A percentile compares a stretch with the other conserved stretches of the same genome.
Conservation (phyloP, 805 yeast genomes). For the Zygoascus ofunaensis region DNA sequence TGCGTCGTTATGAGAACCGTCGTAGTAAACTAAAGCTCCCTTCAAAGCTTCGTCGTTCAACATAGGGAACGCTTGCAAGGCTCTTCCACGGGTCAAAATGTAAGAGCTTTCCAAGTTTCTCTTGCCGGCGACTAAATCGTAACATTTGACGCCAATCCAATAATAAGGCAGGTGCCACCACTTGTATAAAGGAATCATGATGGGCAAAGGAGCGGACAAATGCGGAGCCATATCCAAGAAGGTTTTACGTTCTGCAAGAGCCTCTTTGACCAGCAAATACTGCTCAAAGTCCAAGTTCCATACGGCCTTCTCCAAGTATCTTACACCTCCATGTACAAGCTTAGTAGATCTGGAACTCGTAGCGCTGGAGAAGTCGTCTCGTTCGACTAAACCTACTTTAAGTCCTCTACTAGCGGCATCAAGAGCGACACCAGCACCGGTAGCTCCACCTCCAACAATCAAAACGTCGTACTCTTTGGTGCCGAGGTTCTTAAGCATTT, state of each 20-base stretch:
- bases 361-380: constrained; percentile 83
- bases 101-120: constrained; percentile 77
- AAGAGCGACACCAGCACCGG: constrained; percentile 87
- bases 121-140: constrained; percentile 85
- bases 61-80: constrained; percentile 76
- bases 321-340: constrained; percentile 96
- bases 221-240: constrained; percentile 90
- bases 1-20: constrained; percentile 88
- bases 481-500: constrained; percentile 24
- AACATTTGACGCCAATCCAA: constrained; percentile 82
- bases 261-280: constrained; percentile 80
- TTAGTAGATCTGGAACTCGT: constrained; percentile 91
- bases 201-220: constrained; percentile 75
- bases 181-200: constrained; percentile 90
- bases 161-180: constrained; percentile 96
- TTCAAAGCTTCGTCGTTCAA: constrained; percentile 68
- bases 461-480: constrained; percentile 63
- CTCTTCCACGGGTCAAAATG: constrained; percentile 54
- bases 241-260: constrained; percentile 76
- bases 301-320: constrained; percentile 90
- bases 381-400: constrained; percentile 79
- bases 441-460: constrained; percentile 93
- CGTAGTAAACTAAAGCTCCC: constrained; percentile 90
- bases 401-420: constrained; percentile 89
- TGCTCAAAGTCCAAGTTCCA: constrained; percentile 88